phyloP scores from a whole-genome alignment of 176 grass and related monocot genomes.

The Alopecurus myosuroides region DNA sequence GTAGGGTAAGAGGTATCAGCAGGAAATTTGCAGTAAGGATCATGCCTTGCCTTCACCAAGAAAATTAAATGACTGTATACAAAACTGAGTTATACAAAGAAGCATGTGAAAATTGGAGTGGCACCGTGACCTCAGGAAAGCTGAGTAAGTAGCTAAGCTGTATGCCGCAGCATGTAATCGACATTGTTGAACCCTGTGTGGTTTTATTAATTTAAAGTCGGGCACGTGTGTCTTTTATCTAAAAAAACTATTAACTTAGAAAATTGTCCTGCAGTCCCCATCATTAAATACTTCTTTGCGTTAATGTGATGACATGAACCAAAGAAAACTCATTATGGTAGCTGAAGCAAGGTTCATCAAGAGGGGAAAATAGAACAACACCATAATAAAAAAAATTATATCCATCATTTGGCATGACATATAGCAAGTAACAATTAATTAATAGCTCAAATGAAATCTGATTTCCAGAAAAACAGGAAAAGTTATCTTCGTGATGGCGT shows the following conservation, averaged over 20 bases:
- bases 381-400: background rate
- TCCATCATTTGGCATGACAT: background rate
- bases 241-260: too few relatives aligned
- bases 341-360: background rate
- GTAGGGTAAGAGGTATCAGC: background rate
- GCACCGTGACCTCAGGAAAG: background rate
- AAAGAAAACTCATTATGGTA: background rate
- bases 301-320: background rate
- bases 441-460: background rate
- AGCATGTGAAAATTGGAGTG: background rate
- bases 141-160: background rate
- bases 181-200: too few relatives aligned
- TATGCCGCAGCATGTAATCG: too few relatives aligned
- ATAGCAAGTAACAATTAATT: background rate
- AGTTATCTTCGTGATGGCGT: background rate
- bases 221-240: too few relatives aligned
- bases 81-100: background rate
- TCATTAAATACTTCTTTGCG: background rate
- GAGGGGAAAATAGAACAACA: background rate
- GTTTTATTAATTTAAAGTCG: too few relatives aligned
- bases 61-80: background rate
- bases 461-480: background rate
- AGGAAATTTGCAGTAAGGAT: background rate
- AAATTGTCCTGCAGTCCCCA: background rate
- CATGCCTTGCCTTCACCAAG: background rate